These are phyloP conservation scores for Candida krabiensis DNA, from an alignment of 805 yeast genomes.

Conservation along the genomic window DNA sequence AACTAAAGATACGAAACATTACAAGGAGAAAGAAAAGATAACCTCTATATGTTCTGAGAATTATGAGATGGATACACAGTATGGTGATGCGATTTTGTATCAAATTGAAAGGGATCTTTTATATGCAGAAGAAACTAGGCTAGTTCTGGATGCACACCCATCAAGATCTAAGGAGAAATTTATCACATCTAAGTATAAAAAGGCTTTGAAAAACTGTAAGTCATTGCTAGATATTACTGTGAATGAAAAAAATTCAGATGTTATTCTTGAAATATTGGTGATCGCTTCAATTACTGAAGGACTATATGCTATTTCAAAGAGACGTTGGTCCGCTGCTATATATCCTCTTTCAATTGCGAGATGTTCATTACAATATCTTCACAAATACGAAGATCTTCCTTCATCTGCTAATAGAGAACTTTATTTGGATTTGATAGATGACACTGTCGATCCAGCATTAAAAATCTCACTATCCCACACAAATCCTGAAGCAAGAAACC, in stretches of 20 bases:
- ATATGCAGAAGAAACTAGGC: slow-evolving; percentile 62
- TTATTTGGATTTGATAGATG: slow-evolving; percentile 55
- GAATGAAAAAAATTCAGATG: slow-evolving; percentile 37
- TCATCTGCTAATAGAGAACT: slow-evolving; percentile 35
- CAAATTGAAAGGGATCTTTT: slow-evolving; percentile 79
- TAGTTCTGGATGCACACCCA: slow-evolving; percentile 52
- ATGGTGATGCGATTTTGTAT: slow-evolving; percentile 59
- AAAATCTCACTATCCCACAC: slow-evolving; percentile 36
- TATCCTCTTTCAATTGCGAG: slow-evolving; percentile 58
- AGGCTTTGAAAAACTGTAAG: slow-evolving; percentile 48
- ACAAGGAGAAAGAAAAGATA: slow-evolving; percentile 47
- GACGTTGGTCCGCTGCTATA: slow-evolving; percentile 56
- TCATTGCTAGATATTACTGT: slow-evolving; percentile 42
- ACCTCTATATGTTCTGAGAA: slow-evolving; percentile 47
- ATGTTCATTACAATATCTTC: slow-evolving; percentile 57
- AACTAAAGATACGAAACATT: slow-evolving; percentile 66
- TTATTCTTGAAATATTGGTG: slow-evolving; percentile 34
- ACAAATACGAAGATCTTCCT: slow-evolving; percentile 27
- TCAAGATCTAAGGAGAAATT: slow-evolving; percentile 49
- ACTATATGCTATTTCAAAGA: slow-evolving; percentile 47
- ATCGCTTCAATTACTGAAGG: slow-evolving; percentile 38
- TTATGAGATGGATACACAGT: slow-evolving; percentile 49
- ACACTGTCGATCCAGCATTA: slow-evolving; percentile 66
- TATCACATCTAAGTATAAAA: slow-evolving; percentile 65
- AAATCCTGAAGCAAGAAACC: slow-evolving; percentile 29